Evolutionary conservation across 768 basidiomycete genomes (phyloP), one percentile per base, ranked within the genome.

Genomic region (Coprinellus micaceus): DNA sequence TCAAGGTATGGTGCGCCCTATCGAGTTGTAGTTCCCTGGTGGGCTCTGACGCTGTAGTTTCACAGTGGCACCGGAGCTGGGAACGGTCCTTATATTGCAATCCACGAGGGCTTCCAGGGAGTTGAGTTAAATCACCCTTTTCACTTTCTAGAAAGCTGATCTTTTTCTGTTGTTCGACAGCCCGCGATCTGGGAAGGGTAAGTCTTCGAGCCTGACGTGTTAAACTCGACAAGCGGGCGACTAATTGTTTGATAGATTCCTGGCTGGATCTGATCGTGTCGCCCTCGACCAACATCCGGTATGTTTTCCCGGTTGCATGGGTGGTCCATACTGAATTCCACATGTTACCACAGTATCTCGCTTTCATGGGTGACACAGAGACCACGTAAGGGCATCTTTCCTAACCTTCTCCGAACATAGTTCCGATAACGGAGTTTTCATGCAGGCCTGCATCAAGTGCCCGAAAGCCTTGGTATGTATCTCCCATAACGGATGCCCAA

Each of bases 231-330:
- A 9, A 37, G n/a, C 54, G 26, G 19, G 30, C 15, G n/a, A 29
- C 30, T 40, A 12, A 24, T 36, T 21, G 39, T 30, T 59, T 47
- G 60, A 56, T 33, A 86, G 83, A 53, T 94, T 89, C 77, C 71
- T 94, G 53, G 69, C 81, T 40, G 85, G 89, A 44, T 83, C 86
- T 26, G 94, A 95, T 71, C 84, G 94, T 54, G 69, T 85, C 59
- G 77, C 80, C 30, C 69, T 94, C 39, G 92, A 94, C 71, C 80
- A 85, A 46, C 92, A 94, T 70, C 88, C 88, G 39, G 62, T 94
- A 86, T 69, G 71, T 84, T 36, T 25, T 17, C 44, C 51, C 30
- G 24, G 39, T 6, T n/a, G 49, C 60, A 44, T 47, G 53, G 41
- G 33, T 37, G 52, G 24, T 44, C 25, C 43, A 44, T 29, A 44